Evolutionary conservation across 176 grass and related monocot genomes (phyloP).

Genomic region (Carex myosuroides): DNA sequence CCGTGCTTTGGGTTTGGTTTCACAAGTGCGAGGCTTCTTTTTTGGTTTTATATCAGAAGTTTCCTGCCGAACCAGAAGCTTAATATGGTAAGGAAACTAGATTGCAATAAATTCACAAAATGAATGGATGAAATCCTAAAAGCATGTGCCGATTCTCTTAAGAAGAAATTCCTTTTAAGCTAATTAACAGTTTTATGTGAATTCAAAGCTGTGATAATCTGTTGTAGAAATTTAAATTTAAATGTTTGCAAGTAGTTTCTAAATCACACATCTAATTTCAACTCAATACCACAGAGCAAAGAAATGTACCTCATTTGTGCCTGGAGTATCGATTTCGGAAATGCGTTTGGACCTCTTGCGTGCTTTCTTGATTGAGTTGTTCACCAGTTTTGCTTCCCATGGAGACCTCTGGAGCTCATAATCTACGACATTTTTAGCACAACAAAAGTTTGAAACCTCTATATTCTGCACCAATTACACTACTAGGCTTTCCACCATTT

Average conservation of each 20-base stretch:
- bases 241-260: background rate
- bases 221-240: background rate
- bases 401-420: constrained; percentile 6
- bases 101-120: constrained; percentile 4
- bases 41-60: constrained; percentile 14
- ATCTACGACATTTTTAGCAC: constrained; percentile 2
- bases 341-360: constrained; percentile 60
- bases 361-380: constrained; percentile 44
- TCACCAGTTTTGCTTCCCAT: constrained; percentile 22
- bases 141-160: background rate
- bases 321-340: constrained; percentile 44
- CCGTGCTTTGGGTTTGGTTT: constrained; percentile 23
- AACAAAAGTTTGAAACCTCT: background rate
- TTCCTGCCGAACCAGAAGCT: constrained; percentile 11
- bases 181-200: background rate
- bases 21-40: constrained; percentile 21
- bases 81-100: background rate
- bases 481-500: background rate
- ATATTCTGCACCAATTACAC: background rate
- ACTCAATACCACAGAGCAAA: constrained; percentile 8
- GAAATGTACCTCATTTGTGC: constrained; percentile 29
- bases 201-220: background rate
- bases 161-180: background rate
- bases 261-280: background rate
- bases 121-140: background rate